Base-by-base conservation (phyloP, 2,329 filamentous ascomycete species). In the Colletotrichum filicis region DNA sequence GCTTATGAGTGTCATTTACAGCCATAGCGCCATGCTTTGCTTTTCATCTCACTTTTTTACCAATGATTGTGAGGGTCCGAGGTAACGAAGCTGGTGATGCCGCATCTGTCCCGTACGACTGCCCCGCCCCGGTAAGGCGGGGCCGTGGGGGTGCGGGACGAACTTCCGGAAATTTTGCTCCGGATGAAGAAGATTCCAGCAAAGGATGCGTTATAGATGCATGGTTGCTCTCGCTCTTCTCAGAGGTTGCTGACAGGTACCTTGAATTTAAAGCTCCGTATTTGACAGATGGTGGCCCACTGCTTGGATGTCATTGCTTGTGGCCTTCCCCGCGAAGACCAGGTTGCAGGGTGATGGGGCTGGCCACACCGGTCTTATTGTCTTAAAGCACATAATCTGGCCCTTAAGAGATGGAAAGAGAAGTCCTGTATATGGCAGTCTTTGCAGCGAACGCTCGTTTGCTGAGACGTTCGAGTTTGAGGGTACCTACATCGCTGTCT, bases 111-210 rank as follows among this genome's bases (percentile, higher is more conserved):
- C 35, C 24, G 37, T 16, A 9, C 35, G 16, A 6, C 19, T 2
- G 52, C 58, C 42, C 65, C 65, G 24, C 69, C 22, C 69, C 69
- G 69, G 22, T 3, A 0, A 11, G 26, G 59, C 59, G 69, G 65
- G 53, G 65, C 53, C 53, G 59, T 53, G 53, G 52, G 35, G 46
- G 37, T 16, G 14, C n/a, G 26, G 6, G 11, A 57, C 9, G 26
- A 9, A 6, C 16, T 26, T 22, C 30, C 69, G 69, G 66, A 64
- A 66, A 8, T 19, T 63, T 59, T 69, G 52, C 59, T 72, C 66
- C 66, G 49, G 42, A 2, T 16, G 16, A 42, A 56, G 69, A 72
- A 72, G 22, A 56, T 72, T 72, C 66, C 53, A 60, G 69, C 66
- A 69, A 60, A 46, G 32, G 14, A 53, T 26, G 60, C 12, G 24